phyloP scores from a whole-genome alignment of 768 basidiomycete genomes.

The Naganishia kalamii region DNA sequence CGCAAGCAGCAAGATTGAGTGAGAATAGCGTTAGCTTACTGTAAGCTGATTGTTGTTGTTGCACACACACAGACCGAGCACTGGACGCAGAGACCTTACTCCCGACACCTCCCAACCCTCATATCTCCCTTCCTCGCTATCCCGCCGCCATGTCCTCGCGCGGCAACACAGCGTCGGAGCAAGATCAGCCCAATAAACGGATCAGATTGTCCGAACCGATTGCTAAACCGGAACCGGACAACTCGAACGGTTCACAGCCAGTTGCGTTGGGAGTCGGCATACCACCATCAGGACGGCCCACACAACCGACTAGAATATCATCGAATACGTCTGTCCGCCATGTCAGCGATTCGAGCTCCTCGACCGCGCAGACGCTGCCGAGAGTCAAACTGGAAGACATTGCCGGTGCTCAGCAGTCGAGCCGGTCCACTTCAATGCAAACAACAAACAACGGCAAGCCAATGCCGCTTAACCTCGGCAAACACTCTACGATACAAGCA shows the following conservation, averaged over 20 bases:
- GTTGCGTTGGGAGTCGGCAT: too few relatives aligned
- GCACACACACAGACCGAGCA: neutral
- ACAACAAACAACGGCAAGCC: neutral
- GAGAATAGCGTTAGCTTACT: slow-evolving; percentile 2
- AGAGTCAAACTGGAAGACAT: slow-evolving; percentile 16
- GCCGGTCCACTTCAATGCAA: neutral
- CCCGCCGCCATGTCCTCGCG: neutral
- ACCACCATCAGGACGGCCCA: neutral
- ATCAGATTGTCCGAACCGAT: slow-evolving; percentile 1
- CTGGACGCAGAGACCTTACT: neutral
- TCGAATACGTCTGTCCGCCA: neutral
- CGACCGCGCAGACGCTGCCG: neutral
- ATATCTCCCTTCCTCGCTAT: neutral
- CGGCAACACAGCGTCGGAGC: neutral
- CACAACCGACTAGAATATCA: neutral
- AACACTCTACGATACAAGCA: neutral
- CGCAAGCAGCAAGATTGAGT: neutral
- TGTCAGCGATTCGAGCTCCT: neutral
- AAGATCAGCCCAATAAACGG: slow-evolving; percentile 1
- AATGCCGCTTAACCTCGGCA: neutral
- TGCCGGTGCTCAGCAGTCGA: neutral
- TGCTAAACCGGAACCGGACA: neutral
- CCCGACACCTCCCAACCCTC: neutral
- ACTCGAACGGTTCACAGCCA: neutral
- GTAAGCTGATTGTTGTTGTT: neutral